Base-by-base conservation (phyloP, 2,329 filamentous ascomycete species). In the Geosmithia morbida region DNA sequence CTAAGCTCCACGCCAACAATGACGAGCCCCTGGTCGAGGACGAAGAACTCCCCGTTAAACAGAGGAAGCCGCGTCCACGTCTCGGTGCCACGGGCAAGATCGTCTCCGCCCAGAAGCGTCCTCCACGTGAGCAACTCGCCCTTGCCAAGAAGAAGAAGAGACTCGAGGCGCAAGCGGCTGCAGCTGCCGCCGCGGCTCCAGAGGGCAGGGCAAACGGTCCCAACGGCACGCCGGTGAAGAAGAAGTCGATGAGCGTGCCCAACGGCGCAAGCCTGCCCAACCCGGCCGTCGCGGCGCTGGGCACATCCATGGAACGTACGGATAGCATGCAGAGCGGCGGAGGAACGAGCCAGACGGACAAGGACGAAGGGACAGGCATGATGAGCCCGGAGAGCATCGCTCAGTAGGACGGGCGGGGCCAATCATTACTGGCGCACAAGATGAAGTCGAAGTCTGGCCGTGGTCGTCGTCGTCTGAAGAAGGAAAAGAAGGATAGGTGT, bases 11-110 rank as follows among this genome's bases (percentile, higher is more conserved):
- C 57, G 83, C 86, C 48, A 92, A 89, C 61, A 77, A 78, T 60
- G 65, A 90, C 57, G 78, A 88, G 61, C 81, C 87, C 42, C 74
- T 98, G 53, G 71, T 94, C 46, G 92, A 98, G 68, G 92, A 98
- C 65, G 87, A 97, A 59, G 90, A 98, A 55, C 70, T 98, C 20
- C 92, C 94, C 16, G 78, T 83, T 48, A 98, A 98, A 66, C 92
- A 98, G 66, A 76, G 87, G 69, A 83, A 68, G 66, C 87, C 68
- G 20, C 71, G 76, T n/a, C 76, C 79, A n/a, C 70, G 76, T 30
- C 72, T 79, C 20, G 75, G 75, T 33, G 76, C 79, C 18, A 89
- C 83, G 18, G 87, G 87, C 58, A 94, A 94, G 71, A 94, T 94
- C 54, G 83, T 84, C 11, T 85, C 81, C 46, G 86, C 87, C 30